Percentiles rank a stretch among this genome's conserved stretches.
Evolutionary conservation across 768 basidiomycete genomes (phyloP).

Genomic region (Kondoa malvinella): DNA sequence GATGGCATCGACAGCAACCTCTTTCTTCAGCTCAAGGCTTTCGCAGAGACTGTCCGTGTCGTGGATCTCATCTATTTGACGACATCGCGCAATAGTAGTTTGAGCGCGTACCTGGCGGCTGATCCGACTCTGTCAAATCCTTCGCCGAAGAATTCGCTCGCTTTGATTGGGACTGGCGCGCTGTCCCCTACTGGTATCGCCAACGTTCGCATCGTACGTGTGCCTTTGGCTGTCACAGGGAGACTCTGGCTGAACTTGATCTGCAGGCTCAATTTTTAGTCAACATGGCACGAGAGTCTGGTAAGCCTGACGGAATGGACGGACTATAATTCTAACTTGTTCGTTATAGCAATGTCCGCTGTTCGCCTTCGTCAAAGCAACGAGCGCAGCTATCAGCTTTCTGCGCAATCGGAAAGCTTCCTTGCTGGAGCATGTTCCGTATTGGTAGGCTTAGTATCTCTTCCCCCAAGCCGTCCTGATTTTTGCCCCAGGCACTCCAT

Average conservation of each 20-base stretch:
- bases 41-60: neutral
- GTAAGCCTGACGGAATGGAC: no score
- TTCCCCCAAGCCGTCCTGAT: neutral
- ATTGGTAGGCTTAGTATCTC: neutral
- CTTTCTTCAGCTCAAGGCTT: neutral
- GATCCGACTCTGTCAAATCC: neutral
- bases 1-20: neutral
- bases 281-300: neutral
- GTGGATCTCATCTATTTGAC: neutral
- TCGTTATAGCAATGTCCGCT: neutral
- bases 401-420: neutral
- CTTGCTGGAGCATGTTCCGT: neutral
- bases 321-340: no score
- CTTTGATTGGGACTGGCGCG: neutral
- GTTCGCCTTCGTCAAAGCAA: neutral
- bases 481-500: neutral
- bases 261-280: neutral
- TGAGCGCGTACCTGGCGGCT: neutral
- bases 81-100: neutral
- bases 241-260: neutral
- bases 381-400: neutral
- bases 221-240: neutral
- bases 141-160: neutral
- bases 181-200: neutral
- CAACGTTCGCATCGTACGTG: neutral